Evolutionary conservation across 805 yeast genomes (phyloP), one percentile per base, ranked within the genome.

Genomic region (Yarrowia osloensis): DNA sequence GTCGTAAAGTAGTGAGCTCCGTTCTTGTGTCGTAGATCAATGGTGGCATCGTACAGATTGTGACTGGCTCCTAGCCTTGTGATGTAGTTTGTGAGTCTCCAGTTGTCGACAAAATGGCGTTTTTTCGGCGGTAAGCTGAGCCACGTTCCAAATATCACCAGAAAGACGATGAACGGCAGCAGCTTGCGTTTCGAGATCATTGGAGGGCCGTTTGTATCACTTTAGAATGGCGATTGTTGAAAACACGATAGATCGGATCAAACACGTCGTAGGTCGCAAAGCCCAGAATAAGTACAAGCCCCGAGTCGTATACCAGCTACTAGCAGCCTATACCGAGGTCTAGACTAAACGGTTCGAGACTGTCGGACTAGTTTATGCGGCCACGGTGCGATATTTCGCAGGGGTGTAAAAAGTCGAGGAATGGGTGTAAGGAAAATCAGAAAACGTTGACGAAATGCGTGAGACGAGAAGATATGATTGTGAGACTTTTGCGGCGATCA

Each of bases 171-270:
- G 7, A 57, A 39, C 24, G 63, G 63, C 21, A 57, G 7, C 15
- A 57, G 24, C 17, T 57, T 57, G 28, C 63, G 63, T 40, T 40
- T 57, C 17, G 37, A 40, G 37, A 57, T 57, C 63, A 57, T 57
- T 17, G 42, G 11, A 4, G 17, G n/a, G n/a, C n/a, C n/a, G n/a
- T n/a, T n/a, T n/a, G n/a, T n/a, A n/a, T n/a, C n/a, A n/a, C n/a
- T n/a, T 22, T n/a, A 11, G 54, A 26, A 26, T 13, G 19, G 55
- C 8, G n/a, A 9, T 24, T 40, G 44, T 8, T 19, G 44, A 1
- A 19, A 15, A 0, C 9, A 19, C 5, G 9, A 40, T 5, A 37
- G 24, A 19, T 19, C 13, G 12, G 22, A 6, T 21, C 12, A 42
- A 22, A 22, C 47, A 22, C 47, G 28, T 21, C 24, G 19, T 6